Evolutionary conservation across 768 basidiomycete species (phyloP).

Genomic region (Mycena leptocephala): DNA sequence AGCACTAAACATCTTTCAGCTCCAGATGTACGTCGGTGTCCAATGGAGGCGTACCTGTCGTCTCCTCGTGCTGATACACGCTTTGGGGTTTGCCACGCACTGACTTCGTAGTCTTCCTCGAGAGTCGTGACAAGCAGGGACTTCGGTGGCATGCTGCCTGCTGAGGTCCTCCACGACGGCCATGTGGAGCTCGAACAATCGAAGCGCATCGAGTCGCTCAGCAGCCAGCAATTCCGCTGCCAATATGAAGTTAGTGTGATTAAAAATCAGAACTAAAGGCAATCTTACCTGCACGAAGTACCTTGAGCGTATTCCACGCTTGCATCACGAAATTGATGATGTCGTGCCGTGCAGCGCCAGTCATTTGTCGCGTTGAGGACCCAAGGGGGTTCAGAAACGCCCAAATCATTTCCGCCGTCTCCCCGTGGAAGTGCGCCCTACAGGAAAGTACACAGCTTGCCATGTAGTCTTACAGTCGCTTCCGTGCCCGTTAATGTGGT

Average conservation of each 20-base stretch:
- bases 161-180: conserved; percentile 14
- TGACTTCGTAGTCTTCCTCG: too few relatives aligned
- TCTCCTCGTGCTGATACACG: conserved; percentile 17
- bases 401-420: conserved; percentile 27
- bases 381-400: conserved; percentile 23
- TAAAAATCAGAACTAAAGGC: background rate
- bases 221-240: conserved; percentile 14
- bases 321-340: conserved; percentile 22
- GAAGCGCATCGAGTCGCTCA: conserved; percentile 11
- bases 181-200: conserved; percentile 22
- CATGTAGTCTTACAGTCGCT: background rate
- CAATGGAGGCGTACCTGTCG: background rate
- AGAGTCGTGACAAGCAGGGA: too few relatives aligned
- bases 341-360: conserved; percentile 15
- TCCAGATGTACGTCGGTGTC: background rate
- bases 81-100: background rate
- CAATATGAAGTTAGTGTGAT: background rate
- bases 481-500: conserved; percentile 23
- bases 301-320: conserved; percentile 17
- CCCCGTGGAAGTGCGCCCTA: conserved; percentile 25
- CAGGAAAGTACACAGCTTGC: conserved; percentile 26
- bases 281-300: conserved; percentile 8
- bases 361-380: conserved; percentile 24
- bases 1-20: background rate
- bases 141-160: conserved; percentile 11